Conservation (phyloP, 2,329 filamentous ascomycete genomes). For the Penicillium sp. region DNA sequence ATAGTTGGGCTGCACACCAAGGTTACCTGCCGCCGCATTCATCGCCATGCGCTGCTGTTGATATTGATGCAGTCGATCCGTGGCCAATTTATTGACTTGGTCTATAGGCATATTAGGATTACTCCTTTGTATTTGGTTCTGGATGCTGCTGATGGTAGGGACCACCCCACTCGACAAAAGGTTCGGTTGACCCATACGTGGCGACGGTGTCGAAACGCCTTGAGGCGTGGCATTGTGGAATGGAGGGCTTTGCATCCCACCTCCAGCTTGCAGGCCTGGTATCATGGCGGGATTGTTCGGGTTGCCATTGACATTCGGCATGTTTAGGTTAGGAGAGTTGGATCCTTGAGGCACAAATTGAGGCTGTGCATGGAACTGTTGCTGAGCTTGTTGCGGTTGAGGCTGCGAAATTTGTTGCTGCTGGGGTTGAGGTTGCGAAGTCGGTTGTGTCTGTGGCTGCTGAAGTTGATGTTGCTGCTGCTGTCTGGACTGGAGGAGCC, state of each 20-base stretch:
- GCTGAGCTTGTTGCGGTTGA: slow-evolving; percentile 35
- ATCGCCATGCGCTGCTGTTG: slow-evolving; percentile 55
- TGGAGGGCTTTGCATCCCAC: slow-evolving; percentile 51
- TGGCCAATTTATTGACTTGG: slow-evolving; percentile 59
- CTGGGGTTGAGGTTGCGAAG: slow-evolving; percentile 15
- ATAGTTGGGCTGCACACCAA: slow-evolving; percentile 47
- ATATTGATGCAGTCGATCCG: slow-evolving; percentile 54
- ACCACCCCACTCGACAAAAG: slow-evolving; percentile 59
- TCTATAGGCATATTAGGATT: slow-evolving; percentile 59
- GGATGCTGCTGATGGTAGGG: slow-evolving; percentile 59
- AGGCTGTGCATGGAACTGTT: slow-evolving; percentile 45
- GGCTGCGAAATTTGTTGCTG: slow-evolving; percentile 31
- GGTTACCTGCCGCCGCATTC: slow-evolving; percentile 56
- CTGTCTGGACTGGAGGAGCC: slow-evolving; percentile 63
- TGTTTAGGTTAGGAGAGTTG: slow-evolving; percentile 52
- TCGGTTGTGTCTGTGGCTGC: slow-evolving; percentile 17
- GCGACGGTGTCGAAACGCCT: slow-evolving; percentile 51
- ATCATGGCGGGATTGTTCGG: slow-evolving; percentile 52
- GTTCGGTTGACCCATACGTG: slow-evolving; percentile 54
- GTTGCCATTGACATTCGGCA: slow-evolving; percentile 45
- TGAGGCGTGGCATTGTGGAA: slow-evolving; percentile 45
- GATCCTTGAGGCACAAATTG: slow-evolving; percentile 47
- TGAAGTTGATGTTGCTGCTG: slow-evolving; percentile 42
- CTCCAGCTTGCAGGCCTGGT: slow-evolving; percentile 48
- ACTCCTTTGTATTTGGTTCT: slow-evolving; percentile 56